Percentiles rank a stretch among this genome's conserved stretches.
These are phyloP conservation scores for Ananas comosus DNA, from an alignment of 176 grass and related monocot species.

Conservation along the genomic window DNA sequence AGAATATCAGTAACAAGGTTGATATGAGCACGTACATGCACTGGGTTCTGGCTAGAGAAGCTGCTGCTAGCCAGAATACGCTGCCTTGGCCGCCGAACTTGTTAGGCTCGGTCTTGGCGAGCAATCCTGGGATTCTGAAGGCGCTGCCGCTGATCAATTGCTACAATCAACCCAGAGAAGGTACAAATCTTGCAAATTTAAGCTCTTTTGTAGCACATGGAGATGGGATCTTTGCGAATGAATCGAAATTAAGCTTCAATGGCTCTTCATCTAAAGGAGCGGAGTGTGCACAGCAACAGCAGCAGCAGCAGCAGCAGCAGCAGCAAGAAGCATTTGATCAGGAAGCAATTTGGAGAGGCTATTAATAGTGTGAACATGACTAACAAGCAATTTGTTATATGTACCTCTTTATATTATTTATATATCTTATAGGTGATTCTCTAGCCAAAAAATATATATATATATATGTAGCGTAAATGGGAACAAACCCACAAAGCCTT, in stretches of 20 bases:
- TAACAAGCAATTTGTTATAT: neutral
- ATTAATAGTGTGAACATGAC: neutral
- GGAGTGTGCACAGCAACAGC: neutral
- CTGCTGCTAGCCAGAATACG: neutral
- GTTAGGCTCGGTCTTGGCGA: neutral
- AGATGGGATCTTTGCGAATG: neutral
- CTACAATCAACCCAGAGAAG: neutral
- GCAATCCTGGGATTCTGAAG: slow-evolving; percentile 9
- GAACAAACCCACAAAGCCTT: neutral
- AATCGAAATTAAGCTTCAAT: slow-evolving; percentile 8
- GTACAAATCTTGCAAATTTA: neutral
- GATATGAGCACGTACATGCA: slow-evolving; percentile 1
- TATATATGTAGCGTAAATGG: neutral
- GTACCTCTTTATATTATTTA: neutral
- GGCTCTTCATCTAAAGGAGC: slow-evolving; percentile 2
- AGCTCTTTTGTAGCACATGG: neutral
- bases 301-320: slow-evolving; percentile 2
- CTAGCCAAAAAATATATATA: too few species aligned
- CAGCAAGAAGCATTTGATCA: slow-evolving; percentile 2
- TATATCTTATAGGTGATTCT: too few species aligned
- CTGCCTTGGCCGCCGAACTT: slow-evolving; percentile 6
- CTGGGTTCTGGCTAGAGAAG: slow-evolving; percentile 8
- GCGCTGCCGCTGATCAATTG: slow-evolving; percentile 1
- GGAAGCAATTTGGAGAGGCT: slow-evolving; percentile 8
- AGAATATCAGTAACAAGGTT: neutral